Percentiles rank a stretch among this genome's conserved stretches.
phyloP scores from a whole-genome alignment of 352 stramenopile genomes.

The Globisporangium splendens region DNA sequence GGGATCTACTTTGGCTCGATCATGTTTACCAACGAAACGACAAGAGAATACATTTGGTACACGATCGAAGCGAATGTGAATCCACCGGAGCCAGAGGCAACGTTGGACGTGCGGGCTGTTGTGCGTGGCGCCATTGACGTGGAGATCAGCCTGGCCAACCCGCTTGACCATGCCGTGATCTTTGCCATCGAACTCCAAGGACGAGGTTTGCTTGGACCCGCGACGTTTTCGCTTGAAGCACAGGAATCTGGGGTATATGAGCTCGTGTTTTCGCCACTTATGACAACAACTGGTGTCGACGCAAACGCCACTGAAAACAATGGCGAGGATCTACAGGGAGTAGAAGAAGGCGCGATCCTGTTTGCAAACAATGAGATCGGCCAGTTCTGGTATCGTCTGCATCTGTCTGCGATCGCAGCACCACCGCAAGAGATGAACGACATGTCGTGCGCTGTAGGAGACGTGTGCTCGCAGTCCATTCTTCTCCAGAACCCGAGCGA shows the following conservation, averaged over 20 bases:
- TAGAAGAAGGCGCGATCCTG: conserved; percentile 73
- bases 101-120: conserved; percentile 76
- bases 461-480: conserved; percentile 69
- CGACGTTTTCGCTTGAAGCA: conserved; percentile 66
- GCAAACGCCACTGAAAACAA: background rate
- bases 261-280: conserved; percentile 89
- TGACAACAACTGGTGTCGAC: conserved; percentile 28
- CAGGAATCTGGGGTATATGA: conserved; percentile 83
- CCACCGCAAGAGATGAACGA: conserved; percentile 47
- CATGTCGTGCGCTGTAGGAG: conserved; percentile 85
- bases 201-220: conserved; percentile 80
- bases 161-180: conserved; percentile 71
- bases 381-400: conserved; percentile 93
- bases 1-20: conserved; percentile 91
- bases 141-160: conserved; percentile 90
- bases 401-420: conserved; percentile 63
- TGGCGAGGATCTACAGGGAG: background rate
- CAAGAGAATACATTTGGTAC: conserved; percentile 90
- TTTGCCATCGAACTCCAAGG: conserved; percentile 88
- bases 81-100: conserved; percentile 69
- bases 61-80: conserved; percentile 88
- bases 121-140: conserved; percentile 85
- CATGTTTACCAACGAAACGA: conserved; percentile 86
- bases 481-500: conserved; percentile 89
- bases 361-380: conserved; percentile 90